A percentile compares a stretch with the other conserved stretches of the same genome.
These are phyloP conservation scores for Cercospora janseana DNA, from an alignment of 2,329 filamentous ascomycete species.

Conservation along the genomic window DNA sequence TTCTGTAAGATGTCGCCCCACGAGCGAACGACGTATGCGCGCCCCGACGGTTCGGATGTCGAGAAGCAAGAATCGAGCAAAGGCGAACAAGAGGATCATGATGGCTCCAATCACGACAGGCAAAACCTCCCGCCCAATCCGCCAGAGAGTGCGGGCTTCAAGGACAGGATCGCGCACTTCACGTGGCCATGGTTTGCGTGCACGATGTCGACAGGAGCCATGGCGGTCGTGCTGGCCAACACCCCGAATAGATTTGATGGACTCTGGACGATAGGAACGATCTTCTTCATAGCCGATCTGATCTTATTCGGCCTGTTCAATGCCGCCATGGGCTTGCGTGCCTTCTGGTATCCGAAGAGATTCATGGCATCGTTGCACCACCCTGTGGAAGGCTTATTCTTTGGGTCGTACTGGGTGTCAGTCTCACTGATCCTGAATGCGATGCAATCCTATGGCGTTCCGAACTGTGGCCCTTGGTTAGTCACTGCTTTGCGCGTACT, in stretches of 20 bases:
- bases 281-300: conserved; percentile 67
- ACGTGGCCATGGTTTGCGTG: conserved; percentile 68
- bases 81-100: no score
- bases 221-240: conserved; percentile 65
- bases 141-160: conserved; percentile 25
- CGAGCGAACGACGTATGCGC: no score
- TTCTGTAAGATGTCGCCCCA: no score
- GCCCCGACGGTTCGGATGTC: no score
- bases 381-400: conserved; percentile 68
- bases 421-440: conserved; percentile 66
- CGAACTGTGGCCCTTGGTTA: not conserved
- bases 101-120: no score
- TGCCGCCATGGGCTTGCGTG: conserved; percentile 57
- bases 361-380: conserved; percentile 62
- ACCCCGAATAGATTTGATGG: conserved; percentile 64
- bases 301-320: conserved; percentile 61
- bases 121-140: conserved; percentile 10
- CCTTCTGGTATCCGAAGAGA: conserved; percentile 58
- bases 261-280: conserved; percentile 61
- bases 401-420: conserved; percentile 69
- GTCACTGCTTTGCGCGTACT: not conserved
- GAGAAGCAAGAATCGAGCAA: no score
- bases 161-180: conserved; percentile 29
- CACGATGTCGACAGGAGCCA: conserved; percentile 71
- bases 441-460: conserved; percentile 37